phyloP scores from a whole-genome alignment of 2,329 filamentous ascomycete species.

The Cladosporium sp. region DNA sequence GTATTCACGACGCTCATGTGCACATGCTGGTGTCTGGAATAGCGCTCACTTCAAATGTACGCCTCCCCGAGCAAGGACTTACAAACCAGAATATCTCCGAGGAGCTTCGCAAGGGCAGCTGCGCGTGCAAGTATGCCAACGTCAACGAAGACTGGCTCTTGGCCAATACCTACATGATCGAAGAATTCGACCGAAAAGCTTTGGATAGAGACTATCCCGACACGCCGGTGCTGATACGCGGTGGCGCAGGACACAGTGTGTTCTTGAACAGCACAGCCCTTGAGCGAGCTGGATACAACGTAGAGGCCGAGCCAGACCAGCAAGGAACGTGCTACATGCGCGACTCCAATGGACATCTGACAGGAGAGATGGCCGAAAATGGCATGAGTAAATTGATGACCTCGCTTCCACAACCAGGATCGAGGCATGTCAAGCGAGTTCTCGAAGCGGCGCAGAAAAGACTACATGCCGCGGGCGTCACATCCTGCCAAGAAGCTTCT shows the following conservation, averaged over 20 bases:
- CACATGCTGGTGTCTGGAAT: constrained; percentile 30
- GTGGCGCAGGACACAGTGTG: constrained; percentile 27
- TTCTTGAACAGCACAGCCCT: constrained; percentile 28
- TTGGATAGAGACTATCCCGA: constrained; percentile 24
- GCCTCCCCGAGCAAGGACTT: constrained; percentile 24
- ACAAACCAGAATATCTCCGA: constrained; percentile 22
- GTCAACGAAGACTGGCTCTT: constrained; percentile 24
- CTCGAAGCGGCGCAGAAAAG: constrained; percentile 22
- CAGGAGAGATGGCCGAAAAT: constrained; percentile 29
- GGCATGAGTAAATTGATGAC: constrained; percentile 23
- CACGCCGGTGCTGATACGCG: constrained; percentile 28
- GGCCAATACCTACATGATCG: background rate
- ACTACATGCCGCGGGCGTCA: constrained; percentile 28
- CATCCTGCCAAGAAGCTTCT: constrained; percentile 31
- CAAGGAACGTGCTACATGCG: constrained; percentile 25
- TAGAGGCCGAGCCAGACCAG: constrained; percentile 20
- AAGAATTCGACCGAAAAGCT: constrained; percentile 4
- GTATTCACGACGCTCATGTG: constrained; percentile 35
- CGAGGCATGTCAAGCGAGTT: constrained; percentile 23
- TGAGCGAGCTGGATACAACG: constrained; percentile 24
- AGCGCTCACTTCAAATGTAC: constrained; percentile 24
- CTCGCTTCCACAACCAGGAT: constrained; percentile 20
- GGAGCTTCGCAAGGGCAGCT: constrained; percentile 25
- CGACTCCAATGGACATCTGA: constrained; percentile 26
- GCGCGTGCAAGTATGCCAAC: constrained; percentile 27